Evolutionary conservation across 2,329 filamentous ascomycete species (phyloP).

Genomic region (Basipetospora chlamydospora): DNA sequence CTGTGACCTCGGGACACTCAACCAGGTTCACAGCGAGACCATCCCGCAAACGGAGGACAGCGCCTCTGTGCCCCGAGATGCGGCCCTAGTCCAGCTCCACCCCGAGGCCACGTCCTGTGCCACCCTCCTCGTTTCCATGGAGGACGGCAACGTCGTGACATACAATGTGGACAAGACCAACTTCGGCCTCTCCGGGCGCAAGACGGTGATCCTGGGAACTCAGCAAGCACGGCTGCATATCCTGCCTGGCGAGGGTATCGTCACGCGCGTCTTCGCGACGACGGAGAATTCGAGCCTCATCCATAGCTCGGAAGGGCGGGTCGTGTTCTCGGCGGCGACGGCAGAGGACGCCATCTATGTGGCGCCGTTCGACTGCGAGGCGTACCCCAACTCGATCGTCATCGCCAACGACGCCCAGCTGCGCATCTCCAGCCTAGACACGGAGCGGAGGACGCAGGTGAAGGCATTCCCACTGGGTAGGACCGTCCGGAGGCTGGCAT

Average conservation of each 20-base stretch:
- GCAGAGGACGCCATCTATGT: constrained; percentile 73
- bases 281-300: constrained; percentile 92
- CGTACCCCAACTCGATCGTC: constrained; percentile 67
- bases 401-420: constrained; percentile 66
- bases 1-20: constrained; percentile 51
- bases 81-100: constrained; percentile 67
- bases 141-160: constrained; percentile 80
- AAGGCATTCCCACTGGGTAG: constrained; percentile 64
- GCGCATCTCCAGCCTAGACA: constrained; percentile 69
- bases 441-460: constrained; percentile 76
- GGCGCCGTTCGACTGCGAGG: constrained; percentile 67
- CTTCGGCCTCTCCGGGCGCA: constrained; percentile 55
- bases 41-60: constrained; percentile 48
- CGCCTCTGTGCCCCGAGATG: constrained; percentile 67
- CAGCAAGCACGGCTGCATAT: constrained; percentile 71
- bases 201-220: constrained; percentile 72
- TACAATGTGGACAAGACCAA: constrained; percentile 53
- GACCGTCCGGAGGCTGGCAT: constrained; percentile 75
- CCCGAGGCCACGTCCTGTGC: constrained; percentile 41
- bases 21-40: constrained; percentile 49
- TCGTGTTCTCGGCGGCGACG: constrained; percentile 87
- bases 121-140: constrained; percentile 78
- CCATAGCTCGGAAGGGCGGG: constrained; percentile 72
- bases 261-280: constrained; percentile 78
- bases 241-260: constrained; percentile 50